Evolutionary conservation across 441 rosid species (phyloP), one percentile per base, ranked within the genome.

Genomic region (Kokia cookei): DNA sequence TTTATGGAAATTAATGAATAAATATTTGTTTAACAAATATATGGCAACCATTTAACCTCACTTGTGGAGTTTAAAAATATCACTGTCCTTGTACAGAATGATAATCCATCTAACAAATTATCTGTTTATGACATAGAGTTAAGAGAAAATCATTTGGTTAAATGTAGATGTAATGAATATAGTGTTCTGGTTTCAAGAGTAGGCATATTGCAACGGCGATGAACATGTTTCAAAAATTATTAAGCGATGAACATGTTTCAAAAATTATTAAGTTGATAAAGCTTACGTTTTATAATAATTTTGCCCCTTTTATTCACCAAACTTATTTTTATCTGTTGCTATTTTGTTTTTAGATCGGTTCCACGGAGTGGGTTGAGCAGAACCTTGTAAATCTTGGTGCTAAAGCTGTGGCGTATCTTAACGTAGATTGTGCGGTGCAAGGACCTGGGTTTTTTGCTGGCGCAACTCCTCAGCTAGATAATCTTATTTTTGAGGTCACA

Each of bases 351-450:
- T 75, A 90, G 92, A 78, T 85, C 73, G 99, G 99, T 73, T 94
- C 99, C 63, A 93, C 97, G 1, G 99, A 94, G 84, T 94, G 99
- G 99, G 90, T 93, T 80, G 99, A 94, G 80, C 93, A 90, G 74
- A 94, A 93, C 80, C 80, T 93, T 62, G 73, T 88, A 50, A 93
- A 88, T 86, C 81, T 93, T 77, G 90, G 93, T 70, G 89, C 93
- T 63, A 92, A 87, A 86, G 97, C 91, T 43, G 92, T 93, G 71
- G 96, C 98, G 14, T 95, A 95, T 66, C 89, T 95, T 68, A 95
- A 95, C 73, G 97, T 93, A 15, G 98, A 95, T 80, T 93, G 99
- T 64, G 98, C 99, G 0, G 99, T 91, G 83, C 99, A 95, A 90
- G 99, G 99, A 57, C 86, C 94, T 5, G 99, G 99, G 57, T 86